Base-by-base conservation (phyloP, 2,329 filamentous ascomycete species). In the Scytalidium lignicola region DNA sequence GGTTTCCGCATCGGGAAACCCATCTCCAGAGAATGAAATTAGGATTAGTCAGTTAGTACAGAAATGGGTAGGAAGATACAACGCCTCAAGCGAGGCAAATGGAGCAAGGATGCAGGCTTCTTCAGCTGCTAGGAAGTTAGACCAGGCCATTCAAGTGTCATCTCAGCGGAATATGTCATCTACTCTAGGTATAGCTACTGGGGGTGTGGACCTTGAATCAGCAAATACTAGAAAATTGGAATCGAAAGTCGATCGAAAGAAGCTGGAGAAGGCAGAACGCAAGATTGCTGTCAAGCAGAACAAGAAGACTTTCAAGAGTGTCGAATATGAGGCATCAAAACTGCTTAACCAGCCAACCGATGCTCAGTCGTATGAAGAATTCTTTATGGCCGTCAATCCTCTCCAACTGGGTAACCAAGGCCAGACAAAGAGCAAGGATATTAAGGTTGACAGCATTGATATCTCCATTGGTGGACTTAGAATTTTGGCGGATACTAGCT, bases 351-450 rank as follows among this genome's bases (percentile, higher is more conserved):
- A 89, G 69, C 79, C 89, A 3, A 86, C 92, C 61, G 81, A 85
- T 61, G 76, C 91, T 12, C 86, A 96, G 75, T 95, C 90, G 39
- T 99, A 99, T 67, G 93, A 99, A 71, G 93, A 99, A 67, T 97
- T 99, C 73, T 99, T 95, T 80, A 97, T 99, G 93, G 86, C 90
- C 47, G 93, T 99, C 74, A 99, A 99, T 69, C 93, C 93, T 53
- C 79, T 99, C 55, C 92, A 97, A 66, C 64, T 97, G 52, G 92
- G 90, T 48, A 69, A 80, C 49, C 69, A 84, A 51, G 79, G 84
- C 26, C 73, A 86, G 51, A 80, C 82, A 58, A 99, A 97, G 83
- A 96, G 91, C 70, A 99, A 99, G 77, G 93, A 99, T 66, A 91
- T 99, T 77, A 99, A 97, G 74, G 76, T 99, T 58, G 93, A 99